Conservation (phyloP, 1,284 basidiomycete genomes). For the Leccinum ponderosum region DNA sequence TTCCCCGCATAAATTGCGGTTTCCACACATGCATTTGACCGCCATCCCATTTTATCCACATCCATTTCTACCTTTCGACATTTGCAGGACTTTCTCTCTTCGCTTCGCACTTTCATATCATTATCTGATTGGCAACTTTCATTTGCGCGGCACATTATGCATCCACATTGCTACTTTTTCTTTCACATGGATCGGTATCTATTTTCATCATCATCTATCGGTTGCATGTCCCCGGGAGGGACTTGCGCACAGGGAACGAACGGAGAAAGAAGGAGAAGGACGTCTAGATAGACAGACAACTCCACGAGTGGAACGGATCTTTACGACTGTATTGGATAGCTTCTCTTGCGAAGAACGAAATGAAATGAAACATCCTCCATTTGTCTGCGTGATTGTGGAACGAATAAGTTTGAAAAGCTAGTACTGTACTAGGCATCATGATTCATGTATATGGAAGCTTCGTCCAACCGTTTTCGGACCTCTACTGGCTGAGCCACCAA, state of each 20-base stretch:
- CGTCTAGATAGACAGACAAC: conserved; percentile 15
- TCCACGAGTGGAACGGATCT: conserved; percentile 22
- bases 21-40: conserved; percentile 3
- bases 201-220: conserved; percentile 35
- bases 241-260: conserved; percentile 11
- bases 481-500: background rate
- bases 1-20: conserved; percentile 23
- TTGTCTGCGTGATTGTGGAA: conserved; percentile 7
- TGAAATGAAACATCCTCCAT: conserved; percentile 23
- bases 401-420: conserved; percentile 2
- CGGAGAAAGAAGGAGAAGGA: conserved; percentile 7
- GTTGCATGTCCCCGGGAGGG: conserved; percentile 29
- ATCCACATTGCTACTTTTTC: conserved; percentile 28
- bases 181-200: conserved; percentile 28
- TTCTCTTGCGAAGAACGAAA: conserved; percentile 25
- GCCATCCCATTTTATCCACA: conserved; percentile 7
- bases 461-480: conserved; percentile 10
- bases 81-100: conserved; percentile 9
- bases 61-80: conserved; percentile 5
- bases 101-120: conserved; percentile 27
- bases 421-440: background rate
- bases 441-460: background rate
- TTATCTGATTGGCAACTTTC: conserved; percentile 29
- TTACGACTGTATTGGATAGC: conserved; percentile 24
- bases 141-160: conserved; percentile 28